These are phyloP conservation scores for Psilocybe tampanensis DNA, from an alignment of 768 basidiomycete genomes.

Conservation along the genomic window DNA sequence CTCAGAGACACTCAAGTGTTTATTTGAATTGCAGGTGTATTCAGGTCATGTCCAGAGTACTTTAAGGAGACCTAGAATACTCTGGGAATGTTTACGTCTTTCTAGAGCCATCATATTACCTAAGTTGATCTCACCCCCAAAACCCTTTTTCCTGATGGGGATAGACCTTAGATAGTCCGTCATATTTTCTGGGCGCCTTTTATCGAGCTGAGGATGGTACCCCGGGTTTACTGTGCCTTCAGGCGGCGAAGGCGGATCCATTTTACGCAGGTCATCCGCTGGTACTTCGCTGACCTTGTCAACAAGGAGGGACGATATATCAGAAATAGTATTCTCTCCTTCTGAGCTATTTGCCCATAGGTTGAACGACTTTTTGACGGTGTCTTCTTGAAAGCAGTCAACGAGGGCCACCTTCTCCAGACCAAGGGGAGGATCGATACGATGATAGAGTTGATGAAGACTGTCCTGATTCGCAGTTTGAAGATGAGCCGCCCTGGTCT, in stretches of 20 bases:
- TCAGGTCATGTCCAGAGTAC: no score
- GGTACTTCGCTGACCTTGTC: slow-evolving; percentile 10
- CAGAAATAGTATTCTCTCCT: background rate
- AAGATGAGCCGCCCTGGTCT: background rate
- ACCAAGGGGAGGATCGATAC: slow-evolving; percentile 20
- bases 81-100: no score
- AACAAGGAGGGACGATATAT: slow-evolving; percentile 3
- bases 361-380: slow-evolving; percentile 8
- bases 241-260: slow-evolving; percentile 23
- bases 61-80: no score
- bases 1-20: no score
- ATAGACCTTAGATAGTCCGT: slow-evolving; percentile 25
- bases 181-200: slow-evolving; percentile 25
- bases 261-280: slow-evolving; percentile 4
- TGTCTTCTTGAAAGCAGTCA: slow-evolving; percentile 17
- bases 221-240: slow-evolving; percentile 19
- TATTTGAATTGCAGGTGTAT: no score
- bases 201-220: slow-evolving; percentile 28
- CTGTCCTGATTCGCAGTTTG: background rate
- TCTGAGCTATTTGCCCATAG: background rate
- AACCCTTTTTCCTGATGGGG: no score
- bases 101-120: no score
- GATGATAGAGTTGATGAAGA: slow-evolving; percentile 4
- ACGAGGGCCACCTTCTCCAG: slow-evolving; percentile 17
- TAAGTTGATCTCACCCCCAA: no score